phyloP scores from a whole-genome alignment of 768 basidiomycete species.

The Austroboletus eburneus region DNA sequence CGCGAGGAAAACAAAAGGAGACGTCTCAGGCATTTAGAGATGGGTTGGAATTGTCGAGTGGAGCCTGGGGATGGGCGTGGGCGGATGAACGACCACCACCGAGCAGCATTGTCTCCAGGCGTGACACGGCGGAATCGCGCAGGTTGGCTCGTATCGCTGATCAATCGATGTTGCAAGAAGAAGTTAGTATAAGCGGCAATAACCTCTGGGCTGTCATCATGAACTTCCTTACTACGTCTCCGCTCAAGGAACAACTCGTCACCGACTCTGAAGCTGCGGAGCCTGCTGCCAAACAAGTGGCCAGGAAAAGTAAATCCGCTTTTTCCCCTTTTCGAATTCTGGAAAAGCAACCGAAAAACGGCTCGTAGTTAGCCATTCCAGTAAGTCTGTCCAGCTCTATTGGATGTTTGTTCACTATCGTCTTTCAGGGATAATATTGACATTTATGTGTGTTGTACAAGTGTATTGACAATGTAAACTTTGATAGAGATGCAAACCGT shows the following conservation, averaged over 20 bases:
- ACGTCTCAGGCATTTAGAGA: slow-evolving; percentile 23
- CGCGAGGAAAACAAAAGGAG: slow-evolving; percentile 19
- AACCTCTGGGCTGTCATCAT: slow-evolving; percentile 67
- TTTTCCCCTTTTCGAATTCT: slow-evolving; percentile 23
- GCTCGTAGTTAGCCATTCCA: neutral
- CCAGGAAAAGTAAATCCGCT: slow-evolving; percentile 25
- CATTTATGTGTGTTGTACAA: neutral
- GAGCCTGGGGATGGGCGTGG: slow-evolving; percentile 81
- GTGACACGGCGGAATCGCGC: slow-evolving; percentile 81
- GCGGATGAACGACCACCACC: slow-evolving; percentile 85
- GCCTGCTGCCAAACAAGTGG: neutral
- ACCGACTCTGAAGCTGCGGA: slow-evolving; percentile 14
- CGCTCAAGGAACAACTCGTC: slow-evolving; percentile 40
- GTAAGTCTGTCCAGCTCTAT: neutral
- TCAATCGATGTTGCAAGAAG: slow-evolving; percentile 54
- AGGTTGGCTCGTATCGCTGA: slow-evolving; percentile 73
- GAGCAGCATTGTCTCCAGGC: slow-evolving; percentile 83
- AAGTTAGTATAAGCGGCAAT: slow-evolving; percentile 58
- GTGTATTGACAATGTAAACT: neutral
- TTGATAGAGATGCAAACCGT: neutral
- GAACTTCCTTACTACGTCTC: slow-evolving; percentile 55
- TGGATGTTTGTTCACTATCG: neutral
- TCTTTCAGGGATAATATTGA: slow-evolving; percentile 3
- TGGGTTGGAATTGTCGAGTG: slow-evolving; percentile 40
- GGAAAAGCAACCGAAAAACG: slow-evolving; percentile 7